phyloP scores from a whole-genome alignment of 1,139 yeast species.

The Scheffersomyces stambukii region DNA sequence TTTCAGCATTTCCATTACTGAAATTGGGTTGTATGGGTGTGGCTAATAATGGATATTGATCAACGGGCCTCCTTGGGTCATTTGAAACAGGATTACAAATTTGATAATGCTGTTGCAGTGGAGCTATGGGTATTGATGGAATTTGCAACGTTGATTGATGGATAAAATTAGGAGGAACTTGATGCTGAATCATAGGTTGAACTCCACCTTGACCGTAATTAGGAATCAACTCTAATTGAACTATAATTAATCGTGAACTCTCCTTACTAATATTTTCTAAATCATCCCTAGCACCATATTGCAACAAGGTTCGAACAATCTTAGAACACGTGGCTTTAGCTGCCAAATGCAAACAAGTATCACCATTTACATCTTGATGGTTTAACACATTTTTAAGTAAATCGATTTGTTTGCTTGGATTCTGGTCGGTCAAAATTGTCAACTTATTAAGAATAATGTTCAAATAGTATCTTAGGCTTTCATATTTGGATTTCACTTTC shows the following conservation, averaged over 20 bases:
- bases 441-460: constrained; percentile 37
- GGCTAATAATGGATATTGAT: too few relatives aligned
- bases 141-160: constrained; percentile 2
- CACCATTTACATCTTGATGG: constrained; percentile 67
- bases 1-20: constrained; percentile 23
- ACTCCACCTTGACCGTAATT: constrained; percentile 8
- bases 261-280: constrained; percentile 38
- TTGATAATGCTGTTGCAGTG: constrained; percentile 2
- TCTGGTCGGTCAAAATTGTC: constrained; percentile 26
- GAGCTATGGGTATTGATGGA: constrained; percentile 5
- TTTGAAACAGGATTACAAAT: too few relatives aligned
- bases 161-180: constrained; percentile 4
- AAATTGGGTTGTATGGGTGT: constrained; percentile 35
- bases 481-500: constrained; percentile 46
- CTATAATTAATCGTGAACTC: constrained; percentile 31
- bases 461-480: constrained; percentile 38
- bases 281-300: constrained; percentile 47
- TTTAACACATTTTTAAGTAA: constrained; percentile 59
- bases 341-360: constrained; percentile 66
- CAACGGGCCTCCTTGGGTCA: too few relatives aligned
- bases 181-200: constrained; percentile 4
- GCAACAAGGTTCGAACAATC: constrained; percentile 35
- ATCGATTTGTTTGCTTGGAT: constrained; percentile 30
- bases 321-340: constrained; percentile 38
- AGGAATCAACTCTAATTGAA: constrained; percentile 22